phyloP scores from a whole-genome alignment of 331 rosid genomes.

The Prunus yedoensis region DNA sequence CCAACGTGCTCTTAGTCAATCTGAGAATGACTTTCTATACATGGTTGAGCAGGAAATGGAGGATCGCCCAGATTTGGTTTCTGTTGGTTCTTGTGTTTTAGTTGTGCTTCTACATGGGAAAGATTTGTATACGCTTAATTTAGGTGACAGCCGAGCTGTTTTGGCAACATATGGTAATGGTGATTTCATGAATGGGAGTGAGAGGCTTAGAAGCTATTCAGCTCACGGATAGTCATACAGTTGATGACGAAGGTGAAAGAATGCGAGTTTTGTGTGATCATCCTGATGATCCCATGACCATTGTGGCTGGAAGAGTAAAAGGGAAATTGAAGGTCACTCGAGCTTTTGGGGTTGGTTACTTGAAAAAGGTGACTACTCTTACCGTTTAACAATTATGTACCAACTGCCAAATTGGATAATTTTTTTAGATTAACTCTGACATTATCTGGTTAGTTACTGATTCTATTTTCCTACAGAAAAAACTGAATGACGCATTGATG shows the following conservation, averaged over 20 bases:
- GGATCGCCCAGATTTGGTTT: conserved; percentile 93
- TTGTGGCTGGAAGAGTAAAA: conserved; percentile 78
- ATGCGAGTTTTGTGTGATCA: conserved; percentile 57
- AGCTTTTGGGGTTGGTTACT: conserved; percentile 98
- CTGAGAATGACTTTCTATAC: conserved; percentile 86
- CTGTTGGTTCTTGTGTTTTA: conserved; percentile 92
- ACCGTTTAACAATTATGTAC: neutral
- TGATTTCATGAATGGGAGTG: conserved; percentile 30
- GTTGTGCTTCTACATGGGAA: conserved; percentile 84
- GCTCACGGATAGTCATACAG: conserved; percentile 88
- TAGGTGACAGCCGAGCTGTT: conserved; percentile 97
- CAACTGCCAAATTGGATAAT: neutral
- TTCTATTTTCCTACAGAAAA: conserved; percentile 51
- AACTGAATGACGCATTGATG: conserved; percentile 91
- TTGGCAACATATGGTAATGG: conserved; percentile 55
- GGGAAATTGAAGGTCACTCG: conserved; percentile 96
- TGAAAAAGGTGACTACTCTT: conserved; percentile 68
- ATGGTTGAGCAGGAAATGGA: conserved; percentile 99
- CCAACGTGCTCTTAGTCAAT: conserved; percentile 63
- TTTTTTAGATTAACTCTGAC: neutral
- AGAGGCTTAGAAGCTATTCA: conserved; percentile 67
- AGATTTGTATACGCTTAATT: conserved; percentile 81
- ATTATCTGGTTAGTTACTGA: neutral
- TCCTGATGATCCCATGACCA: conserved; percentile 75
- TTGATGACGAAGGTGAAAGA: conserved; percentile 75